phyloP scores from a whole-genome alignment of 441 rosid species.

The Kokia cookei region DNA sequence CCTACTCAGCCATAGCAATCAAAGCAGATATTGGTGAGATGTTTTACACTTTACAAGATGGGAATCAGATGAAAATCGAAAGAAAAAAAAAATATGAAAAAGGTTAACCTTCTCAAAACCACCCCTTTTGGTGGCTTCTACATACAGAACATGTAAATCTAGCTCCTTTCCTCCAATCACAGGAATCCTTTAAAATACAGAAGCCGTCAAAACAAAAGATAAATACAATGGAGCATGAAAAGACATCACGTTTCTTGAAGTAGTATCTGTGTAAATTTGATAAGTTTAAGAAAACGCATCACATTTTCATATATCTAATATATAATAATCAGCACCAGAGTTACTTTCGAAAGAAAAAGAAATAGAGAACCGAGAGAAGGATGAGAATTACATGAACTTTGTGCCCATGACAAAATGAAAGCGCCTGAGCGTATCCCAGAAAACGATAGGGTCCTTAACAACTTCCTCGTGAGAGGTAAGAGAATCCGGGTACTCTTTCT shows the following conservation, averaged over 20 bases:
- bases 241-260: neutral
- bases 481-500: slow-evolving; percentile 56
- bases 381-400: slow-evolving; percentile 63
- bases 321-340: neutral
- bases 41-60: neutral
- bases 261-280: neutral
- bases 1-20: slow-evolving; percentile 31
- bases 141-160: slow-evolving; percentile 88
- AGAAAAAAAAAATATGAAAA: neutral
- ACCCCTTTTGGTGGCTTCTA: slow-evolving; percentile 79
- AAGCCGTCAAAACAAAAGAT: neutral
- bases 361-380: neutral
- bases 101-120: slow-evolving; percentile 78
- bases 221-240: neutral
- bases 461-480: slow-evolving; percentile 55
- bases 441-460: slow-evolving; percentile 37
- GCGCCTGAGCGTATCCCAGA: slow-evolving; percentile 88
- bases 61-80: neutral
- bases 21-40: neutral
- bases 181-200: slow-evolving; percentile 62
- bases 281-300: neutral
- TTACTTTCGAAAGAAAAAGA: neutral
- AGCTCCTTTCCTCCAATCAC: slow-evolving; percentile 98
- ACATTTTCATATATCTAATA: neutral
- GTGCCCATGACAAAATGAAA: slow-evolving; percentile 80